Base-by-base conservation (phyloP, 2,329 filamentous ascomycete genomes). In the Trichophyton benhamiae region DNA sequence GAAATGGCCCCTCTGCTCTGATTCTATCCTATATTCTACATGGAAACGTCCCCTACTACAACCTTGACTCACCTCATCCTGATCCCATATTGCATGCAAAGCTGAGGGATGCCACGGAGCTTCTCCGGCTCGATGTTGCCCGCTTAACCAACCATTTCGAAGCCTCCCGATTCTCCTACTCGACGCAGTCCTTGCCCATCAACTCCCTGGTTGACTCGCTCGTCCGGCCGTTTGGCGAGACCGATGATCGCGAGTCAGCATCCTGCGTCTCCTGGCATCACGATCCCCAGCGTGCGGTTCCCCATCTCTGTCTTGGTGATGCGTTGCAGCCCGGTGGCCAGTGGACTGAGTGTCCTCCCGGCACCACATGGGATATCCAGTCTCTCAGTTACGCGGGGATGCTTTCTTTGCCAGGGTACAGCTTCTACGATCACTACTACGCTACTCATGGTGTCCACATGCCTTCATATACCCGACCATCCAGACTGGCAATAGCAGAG, bases 11-110 rank as follows among this genome's bases (percentile, higher is more conserved):
- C 53, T 82, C 83, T 58, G 80, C 83, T 59, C 76, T 85, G 72
- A 81, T 84, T 66, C 75, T 85, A 41, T 84, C 82, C 53, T 85
- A 82, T 69, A 83, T 85, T 49, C 77, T 85, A 30, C 82, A 85
- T 70, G 83, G 83, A 42, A 76, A 84, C 67, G 74, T 83, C 60
- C 83, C 83, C 3, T 79, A 77, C 67, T 85, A 85, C 66, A 72
- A 77, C 42, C 72, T 77, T 2, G 66, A 72, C 25, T 72, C 70
- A 60, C 78, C 78, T 41, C 83, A 85, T 71, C 80, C 82, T 41
- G 83, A 85, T 69, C 71, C 76, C 33, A 72, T 84, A 20, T 75
- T 85, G 6, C 78, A 84, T 68, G 70, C 76, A 46, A 84, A 83
- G 66, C 73, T 85, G n/a, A 74, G 73, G 57, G 70, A 74, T 58